Conservation (phyloP, 306 rosid species). For the Gynostemma pentaphyllum region DNA sequence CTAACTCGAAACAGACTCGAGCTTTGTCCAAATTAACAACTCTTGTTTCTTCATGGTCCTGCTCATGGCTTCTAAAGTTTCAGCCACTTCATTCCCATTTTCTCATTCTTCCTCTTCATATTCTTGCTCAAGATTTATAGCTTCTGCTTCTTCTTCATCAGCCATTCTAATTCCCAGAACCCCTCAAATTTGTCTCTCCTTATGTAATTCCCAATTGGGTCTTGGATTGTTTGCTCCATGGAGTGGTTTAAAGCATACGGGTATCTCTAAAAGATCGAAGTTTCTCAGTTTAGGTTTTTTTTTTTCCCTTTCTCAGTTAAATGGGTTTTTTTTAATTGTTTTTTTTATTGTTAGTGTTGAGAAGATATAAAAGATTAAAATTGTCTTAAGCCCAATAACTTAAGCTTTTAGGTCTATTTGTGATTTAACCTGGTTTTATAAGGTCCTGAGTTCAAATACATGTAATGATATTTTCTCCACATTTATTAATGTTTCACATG, state of each 20-base stretch:
- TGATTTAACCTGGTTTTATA: no score
- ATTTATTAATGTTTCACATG: no score
- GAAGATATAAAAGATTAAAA: no score
- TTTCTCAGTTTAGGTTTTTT: constrained; percentile 30
- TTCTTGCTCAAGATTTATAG: constrained; percentile 17
- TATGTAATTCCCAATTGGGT: constrained; percentile 36
- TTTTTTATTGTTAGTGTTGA: no score
- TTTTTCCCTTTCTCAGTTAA: not conserved
- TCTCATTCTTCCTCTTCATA: constrained; percentile 18
- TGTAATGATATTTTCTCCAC: no score
- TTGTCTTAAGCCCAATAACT: no score
- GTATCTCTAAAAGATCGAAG: constrained; percentile 34
- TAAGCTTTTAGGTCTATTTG: no score
- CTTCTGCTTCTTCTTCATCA: constrained; percentile 21
- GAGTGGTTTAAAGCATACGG: constrained; percentile 75
- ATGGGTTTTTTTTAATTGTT: not conserved
- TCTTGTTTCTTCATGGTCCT: constrained; percentile 2
- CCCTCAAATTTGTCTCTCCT: constrained; percentile 26
- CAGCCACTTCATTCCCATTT: constrained; percentile 30
- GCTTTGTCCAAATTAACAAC: not conserved
- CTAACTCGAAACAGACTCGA: not conserved
- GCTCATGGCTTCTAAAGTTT: constrained; percentile 52
- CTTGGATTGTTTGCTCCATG: constrained; percentile 51
- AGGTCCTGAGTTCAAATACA: no score
- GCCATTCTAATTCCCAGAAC: constrained; percentile 15